These are phyloP conservation scores for Plasmodium gonderi DNA, from an alignment of 169 alveolate species.

Conservation along the genomic window DNA sequence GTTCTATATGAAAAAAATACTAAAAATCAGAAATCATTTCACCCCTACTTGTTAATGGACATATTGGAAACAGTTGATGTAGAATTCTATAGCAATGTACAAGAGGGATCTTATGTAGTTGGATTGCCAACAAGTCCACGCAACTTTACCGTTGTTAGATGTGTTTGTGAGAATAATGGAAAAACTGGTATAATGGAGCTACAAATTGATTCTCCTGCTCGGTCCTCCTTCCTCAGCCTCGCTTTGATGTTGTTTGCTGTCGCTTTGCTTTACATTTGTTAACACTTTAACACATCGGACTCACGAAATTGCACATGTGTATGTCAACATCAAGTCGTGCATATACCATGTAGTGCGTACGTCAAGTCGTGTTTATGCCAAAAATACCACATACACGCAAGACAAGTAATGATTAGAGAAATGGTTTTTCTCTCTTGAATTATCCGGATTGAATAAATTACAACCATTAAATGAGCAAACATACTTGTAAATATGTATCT, in stretches of 20 bases:
- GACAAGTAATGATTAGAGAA: too few species aligned
- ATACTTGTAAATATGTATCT: too few species aligned
- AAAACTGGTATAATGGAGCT: conserved; percentile 50
- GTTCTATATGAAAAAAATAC: conserved; percentile 26
- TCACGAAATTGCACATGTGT: background rate
- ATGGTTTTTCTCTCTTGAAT: too few species aligned
- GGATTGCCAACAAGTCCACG: conserved; percentile 20
- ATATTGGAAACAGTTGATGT: conserved; percentile 12
- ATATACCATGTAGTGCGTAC: too few species aligned
- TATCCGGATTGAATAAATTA: too few species aligned
- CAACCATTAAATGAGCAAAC: too few species aligned
- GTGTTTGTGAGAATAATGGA: conserved; percentile 42
- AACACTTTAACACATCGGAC: background rate
- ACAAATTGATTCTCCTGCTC: conserved; percentile 5
- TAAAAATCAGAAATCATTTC: background rate
- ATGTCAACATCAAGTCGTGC: background rate
- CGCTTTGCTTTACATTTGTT: background rate
- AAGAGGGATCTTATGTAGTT: background rate
- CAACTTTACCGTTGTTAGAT: background rate
- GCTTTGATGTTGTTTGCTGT: background rate
- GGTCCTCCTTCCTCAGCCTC: background rate
- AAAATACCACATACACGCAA: too few species aligned
- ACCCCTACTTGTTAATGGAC: conserved; percentile 26
- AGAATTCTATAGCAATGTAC: conserved; percentile 19
- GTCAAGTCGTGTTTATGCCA: too few species aligned